These are phyloP conservation scores for Trichoderma gracile DNA, from an alignment of 2,329 filamentous ascomycete species.

Conservation along the genomic window DNA sequence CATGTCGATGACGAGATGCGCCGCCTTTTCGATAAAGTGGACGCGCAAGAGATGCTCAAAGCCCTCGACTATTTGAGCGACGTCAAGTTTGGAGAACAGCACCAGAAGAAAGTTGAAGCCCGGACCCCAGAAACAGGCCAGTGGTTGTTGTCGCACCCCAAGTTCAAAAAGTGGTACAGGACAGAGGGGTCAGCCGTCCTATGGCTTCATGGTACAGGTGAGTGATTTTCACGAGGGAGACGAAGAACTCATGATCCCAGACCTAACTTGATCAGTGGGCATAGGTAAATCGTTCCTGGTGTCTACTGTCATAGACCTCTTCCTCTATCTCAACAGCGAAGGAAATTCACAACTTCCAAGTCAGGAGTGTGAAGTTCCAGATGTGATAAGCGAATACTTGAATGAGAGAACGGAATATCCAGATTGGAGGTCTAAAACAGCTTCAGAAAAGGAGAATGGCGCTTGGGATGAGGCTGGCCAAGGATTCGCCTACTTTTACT, in stretches of 20 bases:
- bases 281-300: conserved; percentile 17
- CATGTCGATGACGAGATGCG: neutral
- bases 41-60: neutral
- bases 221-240: neutral
- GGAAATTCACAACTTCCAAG: too few relatives aligned
- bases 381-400: too few relatives aligned
- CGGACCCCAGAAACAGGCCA: conserved; percentile 2
- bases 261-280: neutral
- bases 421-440: too few relatives aligned
- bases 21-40: neutral
- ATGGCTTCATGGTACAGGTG: conserved; percentile 10
- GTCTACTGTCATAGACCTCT: conserved; percentile 3
- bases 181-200: neutral
- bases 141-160: neutral
- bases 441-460: too few relatives aligned
- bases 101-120: neutral
- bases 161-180: neutral
- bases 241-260: neutral
- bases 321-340: neutral
- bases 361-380: too few relatives aligned
- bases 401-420: too few relatives aligned
- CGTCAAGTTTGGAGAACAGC: conserved; percentile 10
- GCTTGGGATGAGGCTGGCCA: neutral
- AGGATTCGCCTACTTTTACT: conserved; percentile 17
- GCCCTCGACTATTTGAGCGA: neutral